Evolutionary conservation across 441 rosid genomes (phyloP).

Genomic region (Rhodomyrtus psidioides): DNA sequence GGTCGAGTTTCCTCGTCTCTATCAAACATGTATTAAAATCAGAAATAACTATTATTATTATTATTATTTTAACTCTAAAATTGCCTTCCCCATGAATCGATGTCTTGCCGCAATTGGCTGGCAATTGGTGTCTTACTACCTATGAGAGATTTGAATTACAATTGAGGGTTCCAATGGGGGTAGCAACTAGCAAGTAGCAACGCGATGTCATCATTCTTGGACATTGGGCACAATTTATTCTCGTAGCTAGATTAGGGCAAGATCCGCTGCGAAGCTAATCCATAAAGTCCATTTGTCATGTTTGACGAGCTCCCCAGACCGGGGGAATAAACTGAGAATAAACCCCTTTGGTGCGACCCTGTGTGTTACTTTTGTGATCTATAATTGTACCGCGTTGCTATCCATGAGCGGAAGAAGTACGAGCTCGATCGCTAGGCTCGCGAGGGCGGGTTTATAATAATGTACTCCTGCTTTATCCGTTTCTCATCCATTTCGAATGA

Average conservation of each 20-base stretch:
- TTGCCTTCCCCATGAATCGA: not conserved
- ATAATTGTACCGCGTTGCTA: not conserved
- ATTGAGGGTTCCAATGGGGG: not conserved
- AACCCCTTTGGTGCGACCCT: not conserved
- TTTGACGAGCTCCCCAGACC: not conserved
- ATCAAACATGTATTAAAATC: not conserved
- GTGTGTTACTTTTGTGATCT: not conserved
- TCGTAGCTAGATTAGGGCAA: not conserved
- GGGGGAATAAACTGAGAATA: not conserved
- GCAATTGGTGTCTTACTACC: not conserved
- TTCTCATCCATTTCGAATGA: fast-evolving
- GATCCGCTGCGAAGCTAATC: not conserved
- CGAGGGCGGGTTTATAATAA: not conserved
- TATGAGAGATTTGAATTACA: not conserved
- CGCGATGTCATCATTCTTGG: not conserved
- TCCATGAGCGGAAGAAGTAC: fast-evolving
- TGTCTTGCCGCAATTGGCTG: not conserved
- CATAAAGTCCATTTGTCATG: not conserved
- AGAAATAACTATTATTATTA: too few relatives aligned
- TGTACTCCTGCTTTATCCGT: fast-evolving
- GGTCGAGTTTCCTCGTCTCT: not conserved
- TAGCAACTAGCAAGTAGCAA: not conserved
- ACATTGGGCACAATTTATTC: not conserved
- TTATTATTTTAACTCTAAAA: too few relatives aligned
- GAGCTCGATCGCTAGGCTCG: fast-evolving